Evolutionary conservation across 768 basidiomycete genomes (phyloP), one percentile per base, ranked within the genome.

Genomic region (Tylopilus sp.): DNA sequence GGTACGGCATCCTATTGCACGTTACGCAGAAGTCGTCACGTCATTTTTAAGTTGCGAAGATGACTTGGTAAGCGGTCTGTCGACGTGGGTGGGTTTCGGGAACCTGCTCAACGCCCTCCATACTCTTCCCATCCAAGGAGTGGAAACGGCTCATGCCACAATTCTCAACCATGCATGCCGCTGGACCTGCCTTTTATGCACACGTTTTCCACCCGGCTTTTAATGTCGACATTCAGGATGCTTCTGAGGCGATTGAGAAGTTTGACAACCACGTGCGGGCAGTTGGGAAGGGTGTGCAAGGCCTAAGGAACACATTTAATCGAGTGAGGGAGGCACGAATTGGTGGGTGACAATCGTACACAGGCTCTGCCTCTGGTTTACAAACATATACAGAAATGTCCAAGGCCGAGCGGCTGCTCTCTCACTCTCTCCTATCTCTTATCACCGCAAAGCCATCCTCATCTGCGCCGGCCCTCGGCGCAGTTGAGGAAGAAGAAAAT

Each of bases 121-220:
- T 48, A 6, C 8, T 6, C 15, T 44, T 22, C 31, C 33, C 33
- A 44, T 41, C 23, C 38, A 57, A 91, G 88, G 88, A 91, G 65
- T 89, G 85, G 86, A 81, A 77, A 60, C 77, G 78, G 38, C 70
- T 81, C 20, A 75, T 82, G 20, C 84, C 83, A 7, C 76, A 76
- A 56, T 79, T 85, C 56, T 71, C 86, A 2, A 69, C 80, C 4
- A 73, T 82, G 54, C 79, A 80, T 3, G 74, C 86, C 11, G 81
- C 85, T n/a, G 88, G 87, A 1, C 80, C 88, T 9, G 72, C 79
- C 1, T 93, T 92, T 63, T 90, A 85, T 60, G 82, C 85, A 1
- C 82, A 81, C 38, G 84, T 92, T 1, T 91, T 83, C 59, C 91
- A 94, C 59, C 91, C 90, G 3, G 86, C 80, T 0, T 94, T 89